Base-by-base conservation (phyloP, 2,329 filamentous ascomycete genomes). In the Mycosphaerella sp. region DNA sequence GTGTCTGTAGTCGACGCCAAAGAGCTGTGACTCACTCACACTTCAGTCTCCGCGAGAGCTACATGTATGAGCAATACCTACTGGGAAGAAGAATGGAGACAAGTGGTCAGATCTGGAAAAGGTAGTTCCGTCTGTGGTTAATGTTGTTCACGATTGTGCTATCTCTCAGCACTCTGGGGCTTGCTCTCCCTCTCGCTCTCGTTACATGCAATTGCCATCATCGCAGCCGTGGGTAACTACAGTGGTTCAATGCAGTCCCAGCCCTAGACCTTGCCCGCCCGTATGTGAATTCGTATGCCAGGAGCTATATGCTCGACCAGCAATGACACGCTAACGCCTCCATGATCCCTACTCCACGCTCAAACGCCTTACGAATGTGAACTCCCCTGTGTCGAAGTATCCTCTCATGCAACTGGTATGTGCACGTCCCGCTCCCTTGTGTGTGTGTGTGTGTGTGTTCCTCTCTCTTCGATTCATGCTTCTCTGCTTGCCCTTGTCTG, bases 231-330 rank as follows among this genome's bases (percentile, higher is more conserved):
- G 26, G 26, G 6, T 4, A 26, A 26, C 26, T 6, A 26, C 26
- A 26, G 26, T 26, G 26, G 26, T 17, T 26, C 26, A 36, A 14
- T 39, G 6, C 47, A 21, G 21, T 8, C 36, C n/a, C 21, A 34
- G 47, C 26, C 3, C 42, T 26, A 14, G 21, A 12, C 21, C 12
- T 21, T 17, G 8, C 40, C 40, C 40, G 40, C n/a, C 40, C 40
- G 4, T 17, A 21, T 42, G 17, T 40, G 17, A 26, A 23, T 14
- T 2, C 39, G 9, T 50, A 26, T 26, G 48, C 48, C 40, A 38
- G 48, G 40, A 38, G 48, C 17, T n/a, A 32, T 45, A n/a, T 6
- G 40, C 40, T 51, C 48, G n/a, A 51, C 48, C 31, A 45, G 48
- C 47, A 26, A 31, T 45, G 12, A 6, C 43, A 29, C 29, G 7